Percentiles rank a stretch among this genome's conserved stretches.
Conservation (phyloP, 495 filamentous ascomycete genomes). For the Pyronema domesticum region DNA sequence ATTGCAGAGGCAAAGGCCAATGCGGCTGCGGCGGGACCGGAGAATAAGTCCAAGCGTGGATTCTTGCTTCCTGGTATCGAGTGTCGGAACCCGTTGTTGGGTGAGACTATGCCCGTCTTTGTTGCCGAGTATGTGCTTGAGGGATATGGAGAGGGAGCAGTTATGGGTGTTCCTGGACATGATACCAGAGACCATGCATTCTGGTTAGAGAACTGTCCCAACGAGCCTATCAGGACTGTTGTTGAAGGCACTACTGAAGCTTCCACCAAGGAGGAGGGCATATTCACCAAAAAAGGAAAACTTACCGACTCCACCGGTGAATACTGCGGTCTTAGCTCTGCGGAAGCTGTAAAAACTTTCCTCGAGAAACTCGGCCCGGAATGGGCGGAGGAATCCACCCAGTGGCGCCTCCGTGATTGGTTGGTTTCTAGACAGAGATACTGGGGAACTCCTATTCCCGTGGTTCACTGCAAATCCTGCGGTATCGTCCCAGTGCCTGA, state of each 20-base stretch:
- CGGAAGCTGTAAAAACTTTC: slow-evolving; percentile 43
- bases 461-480: slow-evolving; percentile 64
- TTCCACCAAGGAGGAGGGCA: slow-evolving; percentile 28
- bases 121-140: slow-evolving; percentile 72
- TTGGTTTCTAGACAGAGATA: slow-evolving; percentile 74
- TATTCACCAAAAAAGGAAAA: slow-evolving; percentile 44
- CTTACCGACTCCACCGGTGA: slow-evolving; percentile 46
- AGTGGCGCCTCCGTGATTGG: slow-evolving; percentile 54
- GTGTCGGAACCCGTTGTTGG: slow-evolving; percentile 49
- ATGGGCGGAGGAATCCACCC: slow-evolving; percentile 6
- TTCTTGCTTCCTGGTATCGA: slow-evolving; percentile 43
- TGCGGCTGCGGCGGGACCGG: neutral
- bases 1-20: slow-evolving; percentile 39
- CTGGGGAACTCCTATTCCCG: slow-evolving; percentile 81
- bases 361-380: slow-evolving; percentile 34
- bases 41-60: slow-evolving; percentile 50
- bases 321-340: slow-evolving; percentile 41
- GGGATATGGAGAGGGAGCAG: slow-evolving; percentile 72
- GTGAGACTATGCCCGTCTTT: slow-evolving; percentile 49
- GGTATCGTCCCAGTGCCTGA: slow-evolving; percentile 63
- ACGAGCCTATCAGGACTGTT: slow-evolving; percentile 35
- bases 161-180: slow-evolving; percentile 85
- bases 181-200: slow-evolving; percentile 61
- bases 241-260: slow-evolving; percentile 31
- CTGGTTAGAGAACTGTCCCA: slow-evolving; percentile 47